A percentile compares a stretch with the other conserved stretches of the same genome.
Evolutionary conservation across 1,284 basidiomycete species (phyloP).

Genomic region (Serendipita sp.): DNA sequence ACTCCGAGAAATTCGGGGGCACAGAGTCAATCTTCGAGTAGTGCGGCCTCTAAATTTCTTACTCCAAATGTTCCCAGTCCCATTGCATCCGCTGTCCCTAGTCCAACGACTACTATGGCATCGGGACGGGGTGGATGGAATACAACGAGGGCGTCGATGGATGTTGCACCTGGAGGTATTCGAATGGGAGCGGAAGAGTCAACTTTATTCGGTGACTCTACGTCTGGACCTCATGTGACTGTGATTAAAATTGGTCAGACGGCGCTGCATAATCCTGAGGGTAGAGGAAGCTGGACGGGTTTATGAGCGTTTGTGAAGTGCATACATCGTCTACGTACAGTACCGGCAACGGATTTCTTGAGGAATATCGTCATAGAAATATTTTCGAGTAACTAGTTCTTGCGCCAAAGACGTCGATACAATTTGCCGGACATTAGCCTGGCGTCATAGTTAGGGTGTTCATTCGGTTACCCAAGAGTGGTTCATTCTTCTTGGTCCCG

Average conservation of each 20-base stretch:
- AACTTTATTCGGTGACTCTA: constrained; percentile 14
- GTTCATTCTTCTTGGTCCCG: background rate
- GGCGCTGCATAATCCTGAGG: constrained; percentile 77
- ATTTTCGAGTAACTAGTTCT: constrained; percentile 12
- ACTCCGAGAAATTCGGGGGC: background rate
- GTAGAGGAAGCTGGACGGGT: constrained; percentile 86
- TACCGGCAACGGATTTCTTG: background rate
- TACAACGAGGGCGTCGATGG: constrained; percentile 9
- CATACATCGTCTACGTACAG: background rate
- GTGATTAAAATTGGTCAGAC: constrained; percentile 84
- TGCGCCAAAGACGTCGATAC: constrained; percentile 11
- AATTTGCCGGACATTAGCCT: background rate
- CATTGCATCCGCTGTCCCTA: constrained; percentile 26
- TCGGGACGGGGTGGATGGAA: constrained; percentile 10
- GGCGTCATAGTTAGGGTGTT: background rate
- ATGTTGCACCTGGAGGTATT: constrained; percentile 16
- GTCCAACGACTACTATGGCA: constrained; percentile 15
- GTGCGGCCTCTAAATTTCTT: constrained; percentile 29
- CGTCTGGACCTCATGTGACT: background rate
- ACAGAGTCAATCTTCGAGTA: constrained; percentile 16
- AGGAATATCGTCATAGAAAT: background rate
- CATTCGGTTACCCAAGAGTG: background rate
- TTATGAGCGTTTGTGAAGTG: constrained; percentile 25
- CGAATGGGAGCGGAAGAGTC: constrained; percentile 22
- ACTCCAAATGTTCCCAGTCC: constrained; percentile 36